phyloP scores from a whole-genome alignment of 2,329 filamentous ascomycete genomes.

The Colletotrichum noveboracense region DNA sequence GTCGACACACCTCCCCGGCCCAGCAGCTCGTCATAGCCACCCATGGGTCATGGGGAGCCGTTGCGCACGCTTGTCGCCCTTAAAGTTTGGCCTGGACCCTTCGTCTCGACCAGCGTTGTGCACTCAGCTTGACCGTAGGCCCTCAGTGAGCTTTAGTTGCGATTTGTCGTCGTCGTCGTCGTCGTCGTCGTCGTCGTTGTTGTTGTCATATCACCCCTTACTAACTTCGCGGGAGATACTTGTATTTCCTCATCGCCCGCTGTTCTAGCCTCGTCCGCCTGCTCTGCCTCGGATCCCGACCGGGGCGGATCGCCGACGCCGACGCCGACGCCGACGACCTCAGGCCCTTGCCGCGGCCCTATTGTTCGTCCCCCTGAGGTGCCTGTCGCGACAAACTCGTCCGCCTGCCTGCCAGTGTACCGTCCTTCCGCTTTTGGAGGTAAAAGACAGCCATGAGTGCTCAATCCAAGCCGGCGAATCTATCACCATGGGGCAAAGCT shows the following conservation, averaged over 20 bases:
- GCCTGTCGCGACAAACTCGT: background rate
- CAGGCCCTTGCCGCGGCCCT: background rate
- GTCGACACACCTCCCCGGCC: background rate
- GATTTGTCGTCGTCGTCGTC: background rate
- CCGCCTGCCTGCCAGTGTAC: background rate
- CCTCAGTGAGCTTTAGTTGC: background rate
- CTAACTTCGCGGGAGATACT: background rate
- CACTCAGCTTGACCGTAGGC: background rate
- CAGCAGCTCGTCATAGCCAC: background rate
- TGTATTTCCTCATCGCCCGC: background rate
- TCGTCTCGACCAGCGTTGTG: background rate
- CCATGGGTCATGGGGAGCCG: background rate
- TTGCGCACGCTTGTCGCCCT: background rate
- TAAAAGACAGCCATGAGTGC: conserved; percentile 47
- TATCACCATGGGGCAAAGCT: conserved; percentile 93
- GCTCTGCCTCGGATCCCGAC: conserved; percentile 4
- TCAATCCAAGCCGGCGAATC: conserved; percentile 68
- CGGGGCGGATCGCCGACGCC: conserved; percentile 8
- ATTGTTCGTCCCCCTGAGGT: background rate
- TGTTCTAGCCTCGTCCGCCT: background rate
- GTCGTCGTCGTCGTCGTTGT: background rate
- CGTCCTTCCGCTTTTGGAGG: background rate
- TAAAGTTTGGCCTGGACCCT: background rate
- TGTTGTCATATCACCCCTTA: background rate
- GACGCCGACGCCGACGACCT: conserved; percentile 4